phyloP scores from a whole-genome alignment of 2,329 filamentous ascomycete genomes.

The Aspergillus clavatus region DNA sequence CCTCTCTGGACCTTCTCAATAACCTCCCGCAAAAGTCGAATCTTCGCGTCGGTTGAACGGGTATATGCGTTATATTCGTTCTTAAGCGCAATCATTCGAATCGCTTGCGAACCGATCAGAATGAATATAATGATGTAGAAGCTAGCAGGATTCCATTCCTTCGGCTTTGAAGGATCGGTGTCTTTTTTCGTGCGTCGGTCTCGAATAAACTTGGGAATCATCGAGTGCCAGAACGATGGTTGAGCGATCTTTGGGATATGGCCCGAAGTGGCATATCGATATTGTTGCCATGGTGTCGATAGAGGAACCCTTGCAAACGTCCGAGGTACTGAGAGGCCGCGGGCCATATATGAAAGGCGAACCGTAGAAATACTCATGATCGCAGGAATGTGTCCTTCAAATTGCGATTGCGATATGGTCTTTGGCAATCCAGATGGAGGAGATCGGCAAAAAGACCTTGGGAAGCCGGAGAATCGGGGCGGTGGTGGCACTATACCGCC shows the following conservation, averaged over 20 bases:
- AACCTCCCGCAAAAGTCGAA: conserved; percentile 66
- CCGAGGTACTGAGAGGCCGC: background rate
- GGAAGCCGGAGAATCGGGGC: background rate
- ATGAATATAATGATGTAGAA: conserved; percentile 79
- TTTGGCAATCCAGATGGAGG: too few species aligned
- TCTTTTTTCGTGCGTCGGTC: conserved; percentile 29
- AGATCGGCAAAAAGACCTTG: background rate
- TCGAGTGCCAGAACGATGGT: conserved; percentile 61
- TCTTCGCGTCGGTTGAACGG: conserved; percentile 72
- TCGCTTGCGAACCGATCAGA: conserved; percentile 90
- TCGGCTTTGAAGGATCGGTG: conserved; percentile 43
- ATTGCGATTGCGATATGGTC: too few species aligned
- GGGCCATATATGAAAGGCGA: background rate
- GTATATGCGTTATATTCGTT: conserved; percentile 69
- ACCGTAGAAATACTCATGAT: background rate
- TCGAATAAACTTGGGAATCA: conserved; percentile 58
- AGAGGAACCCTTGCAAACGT: background rate
- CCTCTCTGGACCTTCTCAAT: conserved; percentile 45
- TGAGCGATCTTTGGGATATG: conserved; percentile 15
- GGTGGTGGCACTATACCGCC: conserved; percentile 3
- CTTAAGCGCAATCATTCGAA: conserved; percentile 79
- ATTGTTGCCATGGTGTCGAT: conserved; percentile 4
- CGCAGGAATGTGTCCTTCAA: background rate
- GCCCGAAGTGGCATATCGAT: conserved; percentile 19
- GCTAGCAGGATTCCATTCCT: conserved; percentile 73